Conservation (phyloP, 2,329 filamentous ascomycete genomes). For the Aplosporella prunicola region DNA sequence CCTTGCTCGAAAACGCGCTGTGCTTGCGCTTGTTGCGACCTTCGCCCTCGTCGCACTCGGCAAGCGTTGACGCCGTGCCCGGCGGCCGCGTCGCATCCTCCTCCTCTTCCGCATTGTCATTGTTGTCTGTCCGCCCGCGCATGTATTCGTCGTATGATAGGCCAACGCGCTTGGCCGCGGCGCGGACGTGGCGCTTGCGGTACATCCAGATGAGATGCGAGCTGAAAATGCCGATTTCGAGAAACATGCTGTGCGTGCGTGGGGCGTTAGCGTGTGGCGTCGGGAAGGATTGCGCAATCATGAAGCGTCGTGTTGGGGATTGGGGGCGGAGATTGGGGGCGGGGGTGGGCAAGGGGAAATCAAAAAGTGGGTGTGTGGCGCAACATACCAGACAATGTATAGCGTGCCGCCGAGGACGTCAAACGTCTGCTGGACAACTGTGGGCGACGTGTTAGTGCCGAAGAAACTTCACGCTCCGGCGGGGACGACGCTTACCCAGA, state of each 20-base stretch:
- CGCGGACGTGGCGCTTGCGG: constrained; percentile 44
- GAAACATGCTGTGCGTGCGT: constrained; percentile 41
- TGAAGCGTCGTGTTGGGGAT: too few species aligned
- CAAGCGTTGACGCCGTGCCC: too few species aligned
- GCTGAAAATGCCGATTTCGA: constrained; percentile 52
- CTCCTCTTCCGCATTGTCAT: too few species aligned
- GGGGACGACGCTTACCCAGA: constrained; percentile 35
- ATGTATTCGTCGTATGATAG: constrained; percentile 48
- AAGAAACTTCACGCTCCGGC: background rate
- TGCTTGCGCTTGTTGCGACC: too few species aligned
- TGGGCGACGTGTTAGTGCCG: background rate
- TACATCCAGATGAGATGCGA: constrained; percentile 52
- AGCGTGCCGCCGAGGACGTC: constrained; percentile 51
- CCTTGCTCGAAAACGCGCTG: too few species aligned
- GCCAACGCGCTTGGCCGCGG: constrained; percentile 42
- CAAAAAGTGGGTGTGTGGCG: too few species aligned
- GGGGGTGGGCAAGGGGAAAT: too few species aligned
- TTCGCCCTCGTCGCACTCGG: too few species aligned
- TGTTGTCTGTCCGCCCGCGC: too few species aligned
- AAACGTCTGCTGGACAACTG: constrained; percentile 51
- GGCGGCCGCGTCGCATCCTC: too few species aligned
- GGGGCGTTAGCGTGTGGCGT: background rate
- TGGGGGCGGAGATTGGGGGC: too few species aligned
- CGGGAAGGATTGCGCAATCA: too few species aligned
- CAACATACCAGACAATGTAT: constrained; percentile 50